A percentile compares a stretch with the other conserved stretches of the same genome.
Conservation (phyloP, 1,284 basidiomycete species). For the Psilocybe mexicana region DNA sequence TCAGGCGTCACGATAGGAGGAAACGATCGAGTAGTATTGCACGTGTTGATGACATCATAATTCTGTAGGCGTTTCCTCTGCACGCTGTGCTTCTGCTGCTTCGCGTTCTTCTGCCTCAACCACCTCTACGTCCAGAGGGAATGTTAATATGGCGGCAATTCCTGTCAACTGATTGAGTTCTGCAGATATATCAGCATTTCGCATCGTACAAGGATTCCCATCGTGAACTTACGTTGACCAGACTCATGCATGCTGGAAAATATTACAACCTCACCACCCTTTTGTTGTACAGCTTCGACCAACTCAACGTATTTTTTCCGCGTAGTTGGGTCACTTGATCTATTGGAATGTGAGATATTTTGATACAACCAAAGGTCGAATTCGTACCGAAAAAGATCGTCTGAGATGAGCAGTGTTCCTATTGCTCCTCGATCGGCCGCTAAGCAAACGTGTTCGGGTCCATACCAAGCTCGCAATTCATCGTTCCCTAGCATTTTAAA, state of each 20-base stretch:
- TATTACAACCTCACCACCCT: slow-evolving; percentile 92
- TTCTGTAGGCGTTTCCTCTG: slow-evolving; percentile 15
- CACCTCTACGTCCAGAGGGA: slow-evolving; percentile 93
- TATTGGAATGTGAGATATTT: slow-evolving; percentile 25
- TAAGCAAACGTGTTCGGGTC: slow-evolving; percentile 89
- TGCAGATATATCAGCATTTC: slow-evolving; percentile 32
- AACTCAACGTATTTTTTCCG: slow-evolving; percentile 87
- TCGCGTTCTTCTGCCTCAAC: slow-evolving; percentile 85
- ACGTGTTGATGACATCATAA: slow-evolving; percentile 20
- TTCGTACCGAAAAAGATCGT: slow-evolving; percentile 84
- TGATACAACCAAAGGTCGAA: neutral
- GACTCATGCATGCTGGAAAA: slow-evolving; percentile 99
- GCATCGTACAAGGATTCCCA: neutral
- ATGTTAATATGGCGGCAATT: slow-evolving; percentile 94
- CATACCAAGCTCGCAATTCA: slow-evolving; percentile 98
- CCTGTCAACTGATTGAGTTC: slow-evolving; percentile 96
- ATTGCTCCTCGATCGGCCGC: slow-evolving; percentile 94
- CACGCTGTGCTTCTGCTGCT: slow-evolving; percentile 51
- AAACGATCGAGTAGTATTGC: slow-evolving; percentile 13
- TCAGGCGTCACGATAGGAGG: slow-evolving; percentile 13
- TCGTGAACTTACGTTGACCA: slow-evolving; percentile 76
- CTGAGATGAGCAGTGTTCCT: slow-evolving; percentile 93
- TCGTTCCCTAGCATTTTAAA: slow-evolving; percentile 96
- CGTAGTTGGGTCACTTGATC: slow-evolving; percentile 74
- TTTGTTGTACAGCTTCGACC: slow-evolving; percentile 87